These are phyloP conservation scores for Furcasterigmium furcatum DNA, from an alignment of 2,329 filamentous ascomycete species.

Conservation along the genomic window DNA sequence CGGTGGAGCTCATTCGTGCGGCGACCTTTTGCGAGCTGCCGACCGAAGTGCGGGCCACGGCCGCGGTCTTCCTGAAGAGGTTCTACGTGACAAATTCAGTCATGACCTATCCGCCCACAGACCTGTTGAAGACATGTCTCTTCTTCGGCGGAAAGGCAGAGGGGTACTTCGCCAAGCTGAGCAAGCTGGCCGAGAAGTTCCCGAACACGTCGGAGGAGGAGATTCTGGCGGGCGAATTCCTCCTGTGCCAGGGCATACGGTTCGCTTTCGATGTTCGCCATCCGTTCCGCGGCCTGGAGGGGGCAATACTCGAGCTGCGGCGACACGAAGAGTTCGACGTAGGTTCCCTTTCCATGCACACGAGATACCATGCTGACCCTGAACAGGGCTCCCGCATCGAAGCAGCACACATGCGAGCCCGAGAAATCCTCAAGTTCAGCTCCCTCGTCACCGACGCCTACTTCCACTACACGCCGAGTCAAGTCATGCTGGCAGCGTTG, in stretches of 20 bases:
- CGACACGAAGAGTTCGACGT: conserved; percentile 61
- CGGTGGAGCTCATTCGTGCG: conserved; percentile 53
- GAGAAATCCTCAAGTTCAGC: conserved; percentile 72
- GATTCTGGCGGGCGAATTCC: conserved; percentile 86
- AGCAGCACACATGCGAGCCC: conserved; percentile 69
- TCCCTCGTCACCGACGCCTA: conserved; percentile 92
- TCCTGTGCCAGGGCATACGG: conserved; percentile 85
- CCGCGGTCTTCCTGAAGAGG: conserved; percentile 83
- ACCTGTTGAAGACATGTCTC: conserved; percentile 84
- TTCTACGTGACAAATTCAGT: conserved; percentile 96
- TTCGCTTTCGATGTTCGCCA: conserved; percentile 94
- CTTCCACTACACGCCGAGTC: conserved; percentile 90
- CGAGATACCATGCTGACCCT: not conserved
- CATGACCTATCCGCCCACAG: conserved; percentile 92
- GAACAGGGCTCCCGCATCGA: conserved; percentile 38
- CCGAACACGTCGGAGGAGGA: conserved; percentile 72
- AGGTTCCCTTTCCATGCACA: conserved; percentile 13
- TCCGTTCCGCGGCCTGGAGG: conserved; percentile 84
- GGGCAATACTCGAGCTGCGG: conserved; percentile 77
- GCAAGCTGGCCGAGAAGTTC: conserved; percentile 66
- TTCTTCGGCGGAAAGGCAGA: conserved; percentile 95
- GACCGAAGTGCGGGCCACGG: conserved; percentile 56
- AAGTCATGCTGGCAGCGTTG: conserved; percentile 86
- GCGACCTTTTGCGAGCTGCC: conserved; percentile 50
- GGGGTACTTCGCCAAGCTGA: conserved; percentile 67